Evolutionary conservation across 2,329 filamentous ascomycete genomes (phyloP).

Genomic region (Podosphaera fusca): DNA sequence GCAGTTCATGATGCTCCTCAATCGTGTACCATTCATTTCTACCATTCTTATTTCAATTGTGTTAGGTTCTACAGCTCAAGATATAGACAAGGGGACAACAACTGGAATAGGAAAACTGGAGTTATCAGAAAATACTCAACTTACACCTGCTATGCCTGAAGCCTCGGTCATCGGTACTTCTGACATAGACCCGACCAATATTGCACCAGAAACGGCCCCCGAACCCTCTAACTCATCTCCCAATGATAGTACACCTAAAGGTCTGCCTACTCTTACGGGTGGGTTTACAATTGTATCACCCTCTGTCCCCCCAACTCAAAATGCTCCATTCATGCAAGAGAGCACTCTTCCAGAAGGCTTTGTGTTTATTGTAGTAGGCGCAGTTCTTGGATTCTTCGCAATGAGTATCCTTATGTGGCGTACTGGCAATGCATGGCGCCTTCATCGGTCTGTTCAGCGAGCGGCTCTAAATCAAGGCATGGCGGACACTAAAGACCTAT

Average conservation of each 20-base stretch:
- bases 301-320: conserved; percentile 56
- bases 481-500: conserved; percentile 45
- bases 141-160: not conserved
- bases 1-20: not conserved
- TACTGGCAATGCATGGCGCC: conserved; percentile 63
- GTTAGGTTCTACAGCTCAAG: not conserved
- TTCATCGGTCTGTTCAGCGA: conserved; percentile 75
- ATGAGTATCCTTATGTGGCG: conserved; percentile 74
- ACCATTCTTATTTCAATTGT: not conserved
- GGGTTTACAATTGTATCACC: conserved; percentile 44
- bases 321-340: conserved; percentile 80
- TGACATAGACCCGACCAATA: not conserved
- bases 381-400: conserved; percentile 63
- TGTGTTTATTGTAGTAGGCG: conserved; percentile 86
- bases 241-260: conserved; percentile 5
- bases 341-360: conserved; percentile 75
- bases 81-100: not conserved
- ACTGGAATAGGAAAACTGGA: not conserved
- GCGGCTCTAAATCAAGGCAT: conserved; percentile 55
- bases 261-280: conserved; percentile 30
- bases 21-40: not conserved
- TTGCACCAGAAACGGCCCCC: not conserved
- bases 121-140: not conserved
- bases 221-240: not conserved
- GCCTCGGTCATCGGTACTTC: not conserved